These are phyloP conservation scores for Fagopyrum tataricum DNA, from an alignment of 148 eudicot genomes.

Conservation along the genomic window DNA sequence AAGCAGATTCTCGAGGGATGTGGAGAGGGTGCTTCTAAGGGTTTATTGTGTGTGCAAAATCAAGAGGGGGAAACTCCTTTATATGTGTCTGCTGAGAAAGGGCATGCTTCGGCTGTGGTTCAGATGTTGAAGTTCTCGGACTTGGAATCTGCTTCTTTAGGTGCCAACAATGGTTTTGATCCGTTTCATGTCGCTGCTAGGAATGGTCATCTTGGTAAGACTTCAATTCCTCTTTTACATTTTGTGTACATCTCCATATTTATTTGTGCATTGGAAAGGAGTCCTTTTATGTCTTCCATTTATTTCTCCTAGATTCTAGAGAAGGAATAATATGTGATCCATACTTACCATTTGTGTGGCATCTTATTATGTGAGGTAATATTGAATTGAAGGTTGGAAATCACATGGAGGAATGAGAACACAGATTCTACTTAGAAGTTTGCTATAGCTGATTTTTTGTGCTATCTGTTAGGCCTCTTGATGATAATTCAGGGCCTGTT, in stretches of 20 bases:
- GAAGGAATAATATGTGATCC: too few species aligned
- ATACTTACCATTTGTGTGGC: too few species aligned
- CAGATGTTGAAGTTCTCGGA: constrained; percentile 80
- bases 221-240: constrained; percentile 12
- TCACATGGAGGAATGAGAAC: neutral
- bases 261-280: too few species aligned
- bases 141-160: constrained; percentile 63
- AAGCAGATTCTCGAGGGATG: constrained; percentile 55
- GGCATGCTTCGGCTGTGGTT: constrained; percentile 50
- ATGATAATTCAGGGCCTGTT: neutral
- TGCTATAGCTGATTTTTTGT: neutral
- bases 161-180: constrained; percentile 75
- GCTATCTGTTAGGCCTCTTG: neutral
- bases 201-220: constrained; percentile 87
- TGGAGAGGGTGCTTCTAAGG: constrained; percentile 37
- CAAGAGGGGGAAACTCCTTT: constrained; percentile 83
- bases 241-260: neutral
- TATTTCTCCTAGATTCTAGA: too few species aligned
- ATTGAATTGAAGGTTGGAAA: neutral
- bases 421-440: neutral
- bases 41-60: constrained; percentile 61
- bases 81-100: constrained; percentile 78
- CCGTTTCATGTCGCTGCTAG: constrained; percentile 88
- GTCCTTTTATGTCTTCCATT: too few species aligned
- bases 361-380: neutral